Base-by-base conservation (phyloP, 1,139 yeast species). In the Suhomyces anneliseae region DNA sequence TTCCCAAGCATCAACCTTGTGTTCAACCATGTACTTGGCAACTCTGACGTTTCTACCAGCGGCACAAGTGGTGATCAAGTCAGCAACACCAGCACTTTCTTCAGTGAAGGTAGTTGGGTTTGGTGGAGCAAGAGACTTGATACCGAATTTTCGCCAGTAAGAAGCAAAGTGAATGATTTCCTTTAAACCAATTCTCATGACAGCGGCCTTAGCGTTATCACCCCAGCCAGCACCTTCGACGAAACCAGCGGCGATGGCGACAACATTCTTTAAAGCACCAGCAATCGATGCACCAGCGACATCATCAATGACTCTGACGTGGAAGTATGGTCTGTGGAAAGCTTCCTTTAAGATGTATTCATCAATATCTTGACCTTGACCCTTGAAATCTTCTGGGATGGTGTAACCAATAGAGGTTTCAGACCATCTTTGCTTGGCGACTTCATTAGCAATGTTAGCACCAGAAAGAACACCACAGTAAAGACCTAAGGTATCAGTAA, bases 151-250 rank as follows among this genome's bases (percentile, higher is more conserved):
- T 56, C 72, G 56, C 64, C 71, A 72, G 65, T 73, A 72, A 11
- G 72, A 66, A 15, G 79, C 76, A 60, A 75, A 75, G 54, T 66
- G 71, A 65, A 90, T 86, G 71, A 85, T 89, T 73, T 92, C 98
- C 61, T 85, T 78, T 49, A 92, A 70, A 43, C 98, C 98, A 57
- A 95, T 84, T 74, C 98, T 83, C 92, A 90, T 90, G 60, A 92
- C 82, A 43, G 97, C 97, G 43, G 97, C 87, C 70, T 90, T 89
- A 57, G 98, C 97, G 65, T 92, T 92, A 72, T 90, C 96, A 66
- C 98, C 98, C 97, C 98, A 92, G 48, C 96, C 96, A 52, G 87
- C 79, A 58, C 97, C 97, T 70, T 89, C 96, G 52, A 90, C 97
- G 64, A 90, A 87, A 45, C 97, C 98, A 47, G 95, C 96, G 48